Evolutionary conservation across 306 rosid genomes (phyloP), one percentile per base, ranked within the genome.

Genomic region (Fragaria iinumae): DNA sequence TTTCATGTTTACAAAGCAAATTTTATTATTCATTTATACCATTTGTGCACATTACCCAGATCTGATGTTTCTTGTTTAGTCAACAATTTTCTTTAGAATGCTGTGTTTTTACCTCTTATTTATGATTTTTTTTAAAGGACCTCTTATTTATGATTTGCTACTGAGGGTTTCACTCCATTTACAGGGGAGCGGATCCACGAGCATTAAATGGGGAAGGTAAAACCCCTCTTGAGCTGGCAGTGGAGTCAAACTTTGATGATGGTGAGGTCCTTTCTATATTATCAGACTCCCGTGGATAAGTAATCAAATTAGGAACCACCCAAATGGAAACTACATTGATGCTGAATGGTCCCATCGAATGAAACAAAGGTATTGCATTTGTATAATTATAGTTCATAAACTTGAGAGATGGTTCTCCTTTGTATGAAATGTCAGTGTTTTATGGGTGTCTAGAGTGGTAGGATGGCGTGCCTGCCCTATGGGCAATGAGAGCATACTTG

Each of bases 111-210:
- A 36, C 55, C 67, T 25, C 20, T 48, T 56, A 32, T 69, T 64
- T 38, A 27, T 55, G 53, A 78, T 72, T 56, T 70, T 29, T 29
- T 29, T 29, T 29, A 29, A 29, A 29, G 32, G 32, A 36, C 55
- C 67, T 25, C 20, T 48, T 56, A 32, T 69, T 64, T 38, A 27
- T 55, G 53, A 78, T 72, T 56, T 70, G 56, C 13, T 14, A 66
- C 80, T 81, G 71, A 86, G 72, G 65, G 53, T 67, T 36, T 14
- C 9, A 9, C 32, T 71, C 52, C 71, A 71, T 79, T 69, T 81
- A 82, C 93, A 96, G 99, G 91, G 98, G 99, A 55, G 98, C 96
- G 5, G 90, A 96, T 88, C 96, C 96, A 79, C 89, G 88, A 74
- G 93, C 91, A 43, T 87, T 87, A 50, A 89, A 91, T 66, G 92